These are phyloP conservation scores for Asterionellopsis glacialis DNA, from an alignment of 108 stramenopile species.

Conservation along the genomic window DNA sequence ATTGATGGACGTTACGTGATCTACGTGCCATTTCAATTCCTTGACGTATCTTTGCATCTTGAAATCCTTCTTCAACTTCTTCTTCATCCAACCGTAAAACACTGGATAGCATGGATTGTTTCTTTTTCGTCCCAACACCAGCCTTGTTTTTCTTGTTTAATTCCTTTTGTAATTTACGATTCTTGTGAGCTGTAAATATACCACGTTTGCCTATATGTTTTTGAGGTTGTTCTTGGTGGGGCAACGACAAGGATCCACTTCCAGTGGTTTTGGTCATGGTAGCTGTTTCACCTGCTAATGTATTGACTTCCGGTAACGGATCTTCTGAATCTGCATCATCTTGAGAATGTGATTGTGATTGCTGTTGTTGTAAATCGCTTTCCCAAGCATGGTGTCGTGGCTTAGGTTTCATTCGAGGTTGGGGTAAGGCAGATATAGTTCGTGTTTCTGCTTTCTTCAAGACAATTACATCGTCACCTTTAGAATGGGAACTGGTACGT, in stretches of 20 bases:
- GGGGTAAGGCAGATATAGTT: no score
- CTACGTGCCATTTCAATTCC: slow-evolving; percentile 1
- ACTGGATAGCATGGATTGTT: background rate
- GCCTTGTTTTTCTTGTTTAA: background rate
- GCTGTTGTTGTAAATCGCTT: no score
- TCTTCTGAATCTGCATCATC: background rate
- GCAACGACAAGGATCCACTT: background rate
- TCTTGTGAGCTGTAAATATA: no score
- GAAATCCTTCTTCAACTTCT: background rate
- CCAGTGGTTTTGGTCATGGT: background rate
- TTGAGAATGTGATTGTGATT: background rate
- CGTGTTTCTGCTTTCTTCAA: no score
- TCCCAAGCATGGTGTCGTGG: no score
- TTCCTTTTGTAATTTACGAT: background rate
- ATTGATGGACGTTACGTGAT: background rate
- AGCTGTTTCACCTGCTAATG: background rate
- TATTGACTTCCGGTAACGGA: background rate
- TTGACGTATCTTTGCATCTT: background rate
- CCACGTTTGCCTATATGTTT: no score
- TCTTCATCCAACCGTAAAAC: background rate
- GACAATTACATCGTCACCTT: no score
- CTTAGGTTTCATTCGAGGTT: no score
- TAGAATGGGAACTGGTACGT: no score
- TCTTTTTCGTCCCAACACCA: background rate
- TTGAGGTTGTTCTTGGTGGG: no score